Evolutionary conservation across 1,139 yeast genomes (phyloP).

Genomic region (Geotrichum macrosporum): DNA sequence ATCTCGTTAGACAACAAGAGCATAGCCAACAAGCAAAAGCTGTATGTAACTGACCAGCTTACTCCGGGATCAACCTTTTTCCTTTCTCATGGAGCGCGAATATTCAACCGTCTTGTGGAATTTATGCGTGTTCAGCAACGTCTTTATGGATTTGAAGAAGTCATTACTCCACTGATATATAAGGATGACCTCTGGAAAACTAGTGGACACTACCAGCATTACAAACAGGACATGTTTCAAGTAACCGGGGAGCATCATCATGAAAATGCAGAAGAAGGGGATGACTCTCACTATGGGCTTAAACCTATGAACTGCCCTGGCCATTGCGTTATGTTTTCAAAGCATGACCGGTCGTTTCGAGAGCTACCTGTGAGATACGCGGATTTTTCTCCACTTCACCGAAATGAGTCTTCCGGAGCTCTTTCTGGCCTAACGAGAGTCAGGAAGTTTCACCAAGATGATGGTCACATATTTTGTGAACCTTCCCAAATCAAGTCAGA

Average conservation of each 20-base stretch:
- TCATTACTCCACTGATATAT: conserved; percentile 86
- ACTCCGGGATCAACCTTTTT: conserved; percentile 91
- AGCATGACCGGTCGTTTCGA: conserved; percentile 78
- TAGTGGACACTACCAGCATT: conserved; percentile 96
- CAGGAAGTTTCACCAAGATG: conserved; percentile 96
- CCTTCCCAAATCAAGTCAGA: conserved; percentile 76
- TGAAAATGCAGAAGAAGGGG: conserved; percentile 35
- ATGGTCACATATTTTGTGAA: conserved; percentile 94
- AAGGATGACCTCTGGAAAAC: conserved; percentile 81
- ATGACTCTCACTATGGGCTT: conserved; percentile 63
- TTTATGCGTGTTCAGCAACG: conserved; percentile 84
- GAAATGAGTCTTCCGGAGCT: conserved; percentile 96
- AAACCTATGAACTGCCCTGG: conserved; percentile 95
- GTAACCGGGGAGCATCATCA: conserved; percentile 43
- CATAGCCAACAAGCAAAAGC: conserved; percentile 47
- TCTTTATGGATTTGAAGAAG: conserved; percentile 85
- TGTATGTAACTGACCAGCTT: conserved; percentile 69
- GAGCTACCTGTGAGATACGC: conserved; percentile 87
- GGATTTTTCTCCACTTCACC: conserved; percentile 89
- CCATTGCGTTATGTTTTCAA: conserved; percentile 81
- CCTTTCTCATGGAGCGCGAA: conserved; percentile 83
- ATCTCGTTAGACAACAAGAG: conserved; percentile 16
- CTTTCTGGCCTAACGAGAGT: conserved; percentile 91
- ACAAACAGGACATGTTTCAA: conserved; percentile 89
- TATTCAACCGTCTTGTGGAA: conserved; percentile 69